A percentile compares a stretch with the other conserved stretches of the same genome.
phyloP scores from a whole-genome alignment of 805 yeast species.

The Candida tibetensis region DNA sequence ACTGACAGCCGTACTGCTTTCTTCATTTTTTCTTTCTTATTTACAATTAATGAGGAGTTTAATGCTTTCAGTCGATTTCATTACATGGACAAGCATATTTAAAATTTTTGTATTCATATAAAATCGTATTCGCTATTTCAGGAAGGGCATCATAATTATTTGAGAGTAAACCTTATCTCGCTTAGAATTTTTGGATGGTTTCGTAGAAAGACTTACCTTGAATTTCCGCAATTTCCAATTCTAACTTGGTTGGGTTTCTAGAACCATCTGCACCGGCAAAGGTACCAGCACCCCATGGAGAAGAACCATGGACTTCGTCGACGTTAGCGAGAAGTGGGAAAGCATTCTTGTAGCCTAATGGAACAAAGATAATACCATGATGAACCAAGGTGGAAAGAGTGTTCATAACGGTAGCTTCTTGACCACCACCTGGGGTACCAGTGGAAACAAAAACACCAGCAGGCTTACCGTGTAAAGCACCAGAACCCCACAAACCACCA shows the following conservation, averaged over 20 bases:
- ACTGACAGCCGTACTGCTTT: too few relatives aligned
- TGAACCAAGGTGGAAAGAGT: constrained; percentile 65
- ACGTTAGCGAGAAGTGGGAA: constrained; percentile 54
- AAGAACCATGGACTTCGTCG: constrained; percentile 71
- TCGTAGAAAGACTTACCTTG: constrained; percentile 65
- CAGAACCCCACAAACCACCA: constrained; percentile 76
- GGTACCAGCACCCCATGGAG: constrained; percentile 87
- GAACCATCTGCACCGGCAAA: constrained; percentile 77
- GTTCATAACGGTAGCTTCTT: constrained; percentile 67
- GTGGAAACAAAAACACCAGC: constrained; percentile 73
- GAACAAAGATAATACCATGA: constrained; percentile 79
- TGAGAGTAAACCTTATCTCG: too few relatives aligned
- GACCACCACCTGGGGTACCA: constrained; percentile 80
- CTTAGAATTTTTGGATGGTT: constrained; percentile 26
- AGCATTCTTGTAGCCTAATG: constrained; percentile 67
- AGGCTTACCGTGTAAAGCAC: constrained; percentile 70
- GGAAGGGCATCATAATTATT: too few relatives aligned
- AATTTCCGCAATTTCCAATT: constrained; percentile 56
- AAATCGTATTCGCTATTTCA: too few relatives aligned
- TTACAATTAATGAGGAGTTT: too few relatives aligned
- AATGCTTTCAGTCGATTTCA: too few relatives aligned
- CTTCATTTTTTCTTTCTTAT: too few relatives aligned
- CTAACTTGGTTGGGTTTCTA: constrained; percentile 61
- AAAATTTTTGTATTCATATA: too few relatives aligned
- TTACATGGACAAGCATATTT: too few relatives aligned